Evolutionary conservation across 108 stramenopile genomes (phyloP).

Genomic region (Aureococcus anophagefferens): DNA sequence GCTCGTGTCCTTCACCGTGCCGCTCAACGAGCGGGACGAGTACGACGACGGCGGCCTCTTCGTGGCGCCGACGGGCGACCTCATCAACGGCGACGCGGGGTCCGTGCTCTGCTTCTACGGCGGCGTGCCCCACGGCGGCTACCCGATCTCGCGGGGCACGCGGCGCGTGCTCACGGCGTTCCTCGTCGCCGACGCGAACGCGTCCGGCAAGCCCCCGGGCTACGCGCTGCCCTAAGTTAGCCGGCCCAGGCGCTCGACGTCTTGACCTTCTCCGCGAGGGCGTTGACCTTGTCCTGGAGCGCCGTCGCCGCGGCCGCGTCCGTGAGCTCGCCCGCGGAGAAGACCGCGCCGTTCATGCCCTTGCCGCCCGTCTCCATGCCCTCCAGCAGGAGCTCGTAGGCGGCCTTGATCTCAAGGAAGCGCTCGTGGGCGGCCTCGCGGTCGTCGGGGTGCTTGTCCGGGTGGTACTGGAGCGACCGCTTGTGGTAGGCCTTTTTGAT

Average conservation of each 20-base stretch:
- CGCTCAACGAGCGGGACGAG: too few relatives aligned
- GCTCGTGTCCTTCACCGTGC: too few relatives aligned
- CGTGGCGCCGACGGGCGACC: too few relatives aligned
- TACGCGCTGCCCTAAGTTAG: not conserved
- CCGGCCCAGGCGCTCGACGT: not conserved
- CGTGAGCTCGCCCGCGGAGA: not conserved
- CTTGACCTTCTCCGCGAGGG: not conserved
- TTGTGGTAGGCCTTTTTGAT: slow-evolving; percentile 89
- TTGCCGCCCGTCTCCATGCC: not conserved
- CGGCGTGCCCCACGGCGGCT: too few relatives aligned
- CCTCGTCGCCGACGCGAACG: too few relatives aligned
- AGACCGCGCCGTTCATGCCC: not conserved
- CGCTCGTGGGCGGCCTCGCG: slow-evolving; percentile 60
- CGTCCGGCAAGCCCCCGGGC: too few relatives aligned
- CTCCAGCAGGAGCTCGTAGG: slow-evolving; percentile 77
- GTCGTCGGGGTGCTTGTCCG: slow-evolving; percentile 70
- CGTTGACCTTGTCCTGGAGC: not conserved
- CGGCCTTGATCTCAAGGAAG: slow-evolving; percentile 87
- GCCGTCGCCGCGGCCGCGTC: not conserved
- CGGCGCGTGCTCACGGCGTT: too few relatives aligned
- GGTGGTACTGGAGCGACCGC: slow-evolving; percentile 83
- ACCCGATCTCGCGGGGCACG: too few relatives aligned
- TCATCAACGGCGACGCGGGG: slow-evolving; percentile 11
- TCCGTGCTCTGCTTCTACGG: not conserved
- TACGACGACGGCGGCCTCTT: too few relatives aligned